Evolutionary conservation across 2,329 filamentous ascomycete genomes (phyloP).

Genomic region (Aspergillus ruber): DNA sequence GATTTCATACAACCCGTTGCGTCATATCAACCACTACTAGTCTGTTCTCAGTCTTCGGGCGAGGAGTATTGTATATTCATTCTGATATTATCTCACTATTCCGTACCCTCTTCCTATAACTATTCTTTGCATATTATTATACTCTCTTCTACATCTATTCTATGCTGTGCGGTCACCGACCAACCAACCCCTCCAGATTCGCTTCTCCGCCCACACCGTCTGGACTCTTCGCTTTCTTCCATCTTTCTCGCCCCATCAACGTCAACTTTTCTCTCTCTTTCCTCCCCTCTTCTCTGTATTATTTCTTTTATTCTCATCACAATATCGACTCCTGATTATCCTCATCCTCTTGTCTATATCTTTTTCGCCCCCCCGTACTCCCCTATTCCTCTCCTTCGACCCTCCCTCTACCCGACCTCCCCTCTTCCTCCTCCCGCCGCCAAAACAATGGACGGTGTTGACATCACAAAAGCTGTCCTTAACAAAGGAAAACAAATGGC

Average conservation of each 20-base stretch:
- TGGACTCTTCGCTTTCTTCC: neutral
- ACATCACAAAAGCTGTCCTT: slow-evolving; percentile 59
- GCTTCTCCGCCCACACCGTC: slow-evolving; percentile 5
- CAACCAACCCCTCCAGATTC: slow-evolving; percentile 9
- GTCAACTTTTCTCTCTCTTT: slow-evolving; percentile 1
- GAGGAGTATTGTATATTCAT: neutral
- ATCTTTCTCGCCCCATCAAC: slow-evolving; percentile 1
- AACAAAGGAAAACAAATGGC: slow-evolving; percentile 62
- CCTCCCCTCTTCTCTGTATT: neutral
- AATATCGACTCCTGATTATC: neutral
- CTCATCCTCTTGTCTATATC: neutral
- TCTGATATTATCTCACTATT: neutral
- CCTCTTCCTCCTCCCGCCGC: slow-evolving; percentile 3
- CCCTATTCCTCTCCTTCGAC: slow-evolving; percentile 3
- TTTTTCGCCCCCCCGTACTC: neutral
- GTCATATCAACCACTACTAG: too few species aligned
- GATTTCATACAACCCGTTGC: too few species aligned
- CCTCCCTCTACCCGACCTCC: slow-evolving; percentile 3
- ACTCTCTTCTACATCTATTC: neutral
- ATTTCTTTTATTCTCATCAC: neutral
- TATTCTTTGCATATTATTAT: neutral
- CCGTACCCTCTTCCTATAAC: neutral
- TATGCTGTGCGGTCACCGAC: slow-evolving; percentile 1
- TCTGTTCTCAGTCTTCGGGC: too few species aligned
- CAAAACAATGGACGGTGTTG: slow-evolving; percentile 55